These are phyloP conservation scores for Xerocomellus dryophilus DNA, from an alignment of 768 basidiomycete species.

Conservation along the genomic window DNA sequence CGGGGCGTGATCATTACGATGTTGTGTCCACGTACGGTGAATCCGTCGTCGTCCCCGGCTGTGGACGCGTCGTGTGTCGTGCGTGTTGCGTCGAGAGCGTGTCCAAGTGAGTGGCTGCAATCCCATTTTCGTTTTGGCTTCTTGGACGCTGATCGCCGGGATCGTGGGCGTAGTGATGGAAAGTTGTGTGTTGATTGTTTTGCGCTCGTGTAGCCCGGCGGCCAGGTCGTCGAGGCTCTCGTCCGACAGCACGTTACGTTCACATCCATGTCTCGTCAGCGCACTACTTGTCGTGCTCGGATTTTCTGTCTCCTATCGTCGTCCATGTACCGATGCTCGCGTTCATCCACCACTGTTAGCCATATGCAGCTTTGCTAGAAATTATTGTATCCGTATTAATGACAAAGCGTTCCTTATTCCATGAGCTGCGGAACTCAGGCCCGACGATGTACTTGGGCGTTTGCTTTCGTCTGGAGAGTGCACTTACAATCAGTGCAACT, in stretches of 20 bases:
- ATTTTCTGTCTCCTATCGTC: background rate
- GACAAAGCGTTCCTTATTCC: background rate
- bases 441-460: background rate
- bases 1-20: slow-evolving; percentile 1
- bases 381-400: slow-evolving; percentile 15
- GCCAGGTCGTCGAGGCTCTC: too few relatives aligned
- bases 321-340: slow-evolving; percentile 5
- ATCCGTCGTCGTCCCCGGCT: slow-evolving; percentile 27
- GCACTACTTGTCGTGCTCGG: background rate
- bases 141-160: slow-evolving; percentile 8
- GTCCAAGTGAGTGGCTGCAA: slow-evolving; percentile 28
- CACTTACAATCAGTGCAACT: too few relatives aligned
- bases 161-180: slow-evolving; percentile 22
- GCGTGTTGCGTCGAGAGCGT: slow-evolving; percentile 37
- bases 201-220: slow-evolving; percentile 17
- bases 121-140: background rate
- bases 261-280: background rate
- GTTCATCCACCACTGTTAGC: slow-evolving; percentile 2
- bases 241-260: background rate
- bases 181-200: slow-evolving; percentile 34
- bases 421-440: background rate
- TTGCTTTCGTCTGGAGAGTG: too few relatives aligned
- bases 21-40: slow-evolving; percentile 1
- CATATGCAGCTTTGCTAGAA: slow-evolving; percentile 5
- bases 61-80: slow-evolving; percentile 35